Percentiles rank a stretch among this genome's conserved stretches.
Conservation (phyloP, 306 rosid genomes). For the Cucumis cinereus region DNA sequence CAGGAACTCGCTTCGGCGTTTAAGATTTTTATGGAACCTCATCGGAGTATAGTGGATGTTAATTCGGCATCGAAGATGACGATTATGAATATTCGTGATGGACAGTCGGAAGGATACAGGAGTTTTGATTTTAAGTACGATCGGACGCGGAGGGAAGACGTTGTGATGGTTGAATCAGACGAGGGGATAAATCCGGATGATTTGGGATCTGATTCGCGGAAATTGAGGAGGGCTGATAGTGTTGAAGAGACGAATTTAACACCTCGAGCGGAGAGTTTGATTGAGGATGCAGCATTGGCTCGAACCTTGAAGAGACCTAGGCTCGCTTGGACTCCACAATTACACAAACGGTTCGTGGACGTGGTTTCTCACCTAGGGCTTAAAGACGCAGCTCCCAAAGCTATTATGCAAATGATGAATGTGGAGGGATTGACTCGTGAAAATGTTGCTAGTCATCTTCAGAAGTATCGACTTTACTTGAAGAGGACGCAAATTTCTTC, state of each 20-base stretch:
- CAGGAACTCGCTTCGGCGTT: conserved; percentile 78
- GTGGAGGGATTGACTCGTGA: conserved; percentile 92
- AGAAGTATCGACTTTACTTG: conserved; percentile 83
- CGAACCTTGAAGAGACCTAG: conserved; percentile 56
- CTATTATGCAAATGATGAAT: conserved; percentile 92
- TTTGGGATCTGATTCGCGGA: conserved; percentile 41
- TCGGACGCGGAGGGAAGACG: conserved; percentile 9
- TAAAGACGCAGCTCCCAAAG: conserved; percentile 82
- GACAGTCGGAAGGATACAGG: conserved; percentile 24
- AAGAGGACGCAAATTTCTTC: conserved; percentile 77
- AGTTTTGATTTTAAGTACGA: conserved; percentile 23
- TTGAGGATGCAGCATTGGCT: conserved; percentile 27
- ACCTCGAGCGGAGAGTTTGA: conserved; percentile 24
- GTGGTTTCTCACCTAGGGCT: conserved; percentile 85
- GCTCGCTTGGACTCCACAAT: conserved; percentile 86
- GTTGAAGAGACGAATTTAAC: conserved; percentile 46
- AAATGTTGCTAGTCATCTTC: conserved; percentile 88
- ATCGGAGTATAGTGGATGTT: conserved; percentile 46
- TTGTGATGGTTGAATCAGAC: conserved; percentile 28
- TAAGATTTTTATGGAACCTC: conserved; percentile 62
- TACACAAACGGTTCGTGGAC: conserved; percentile 86
- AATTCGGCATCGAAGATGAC: conserved; percentile 66
- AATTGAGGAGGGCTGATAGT: conserved; percentile 42
- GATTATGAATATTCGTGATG: conserved; percentile 44
- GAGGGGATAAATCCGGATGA: conserved; percentile 36